Base-by-base conservation (phyloP, 306 rosid species). In the Cajanus cajan region DNA sequence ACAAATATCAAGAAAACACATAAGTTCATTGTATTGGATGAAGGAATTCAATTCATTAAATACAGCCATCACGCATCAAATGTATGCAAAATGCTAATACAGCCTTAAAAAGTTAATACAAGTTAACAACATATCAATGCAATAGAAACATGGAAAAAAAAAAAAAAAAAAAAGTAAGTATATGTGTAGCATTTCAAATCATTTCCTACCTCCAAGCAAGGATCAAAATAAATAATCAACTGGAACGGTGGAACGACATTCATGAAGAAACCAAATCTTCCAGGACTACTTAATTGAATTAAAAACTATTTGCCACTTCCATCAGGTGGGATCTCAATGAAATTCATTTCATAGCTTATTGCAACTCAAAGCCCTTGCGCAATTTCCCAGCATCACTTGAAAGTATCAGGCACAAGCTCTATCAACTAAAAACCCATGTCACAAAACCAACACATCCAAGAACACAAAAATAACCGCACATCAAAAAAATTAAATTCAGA, bases 361-460 rank as follows among this genome's bases (percentile, higher is more conserved):
- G 21, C 25, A 74, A 77, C 71, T 82, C 86, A 82, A 78, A 77
- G 75, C 82, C 86, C 79, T 50, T 77, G 86, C 76, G 72, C 87
- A 84, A 75, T 75, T 0, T 84, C 82, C 87, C 84, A 79, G 28
- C 84, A 84, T 80, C 82, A 84, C 45, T 70, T 43, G 87, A 84
- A 65, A 84, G 71, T 52, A 68, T 68, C 12, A 39, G 5, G 24
- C 24, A 21, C n/a, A 57, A 68, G 31, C 6, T 19, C 25, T 33
- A 43, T 18, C 48, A 57, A 12, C 37, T 54, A 67, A 68, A 73
- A 57, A 19, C 9, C 10, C 45, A 25, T 18, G n/a, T 62, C 57
- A 9, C 50, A 4, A 10, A 59, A 62, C 13, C 19, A 63, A 65
- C 33, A 33, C 40, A 73, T 63, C 57, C 4, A 55, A 2, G 19